Conservation (phyloP, 257 asterid species). For the Fraxinus excelsior region DNA sequence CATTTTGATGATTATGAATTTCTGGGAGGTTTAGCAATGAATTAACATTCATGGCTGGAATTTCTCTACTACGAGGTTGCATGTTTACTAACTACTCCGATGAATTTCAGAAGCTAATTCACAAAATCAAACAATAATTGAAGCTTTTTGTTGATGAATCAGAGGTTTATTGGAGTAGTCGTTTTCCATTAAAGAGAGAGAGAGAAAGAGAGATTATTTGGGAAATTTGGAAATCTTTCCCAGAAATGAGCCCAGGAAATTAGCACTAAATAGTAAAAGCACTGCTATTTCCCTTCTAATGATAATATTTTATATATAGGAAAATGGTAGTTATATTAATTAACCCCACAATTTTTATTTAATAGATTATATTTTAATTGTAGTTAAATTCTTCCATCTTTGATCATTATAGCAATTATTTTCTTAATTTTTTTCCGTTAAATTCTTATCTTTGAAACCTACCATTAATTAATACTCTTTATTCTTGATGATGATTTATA, state of each 20-base stretch:
- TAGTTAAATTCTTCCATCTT: too few species aligned
- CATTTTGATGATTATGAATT: conserved; percentile 33
- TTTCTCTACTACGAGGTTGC: conserved; percentile 46
- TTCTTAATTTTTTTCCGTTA: too few species aligned
- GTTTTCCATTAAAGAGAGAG: conserved; percentile 5
- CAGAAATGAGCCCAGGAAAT: not conserved
- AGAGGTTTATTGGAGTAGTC: not conserved
- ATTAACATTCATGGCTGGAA: conserved; percentile 55
- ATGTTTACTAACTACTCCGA: conserved; percentile 22
- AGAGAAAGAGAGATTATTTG: conserved; percentile 1
- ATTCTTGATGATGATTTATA: too few species aligned
- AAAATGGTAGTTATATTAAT: too few species aligned
- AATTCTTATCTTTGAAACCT: too few species aligned
- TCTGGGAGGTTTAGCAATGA: conserved; percentile 55
- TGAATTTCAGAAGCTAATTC: not conserved
- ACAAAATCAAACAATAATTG: conserved; percentile 2
- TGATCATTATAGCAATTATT: too few species aligned
- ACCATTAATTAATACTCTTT: too few species aligned
- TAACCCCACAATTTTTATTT: too few species aligned
- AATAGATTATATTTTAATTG: too few species aligned
- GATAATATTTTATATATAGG: not conserved
- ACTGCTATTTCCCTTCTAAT: not conserved
- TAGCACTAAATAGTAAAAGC: not conserved
- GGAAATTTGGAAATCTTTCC: conserved; percentile 34
- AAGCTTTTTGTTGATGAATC: conserved; percentile 17